phyloP scores from a whole-genome alignment of 116 monocot species.

The Trichopus zeylanicus region DNA sequence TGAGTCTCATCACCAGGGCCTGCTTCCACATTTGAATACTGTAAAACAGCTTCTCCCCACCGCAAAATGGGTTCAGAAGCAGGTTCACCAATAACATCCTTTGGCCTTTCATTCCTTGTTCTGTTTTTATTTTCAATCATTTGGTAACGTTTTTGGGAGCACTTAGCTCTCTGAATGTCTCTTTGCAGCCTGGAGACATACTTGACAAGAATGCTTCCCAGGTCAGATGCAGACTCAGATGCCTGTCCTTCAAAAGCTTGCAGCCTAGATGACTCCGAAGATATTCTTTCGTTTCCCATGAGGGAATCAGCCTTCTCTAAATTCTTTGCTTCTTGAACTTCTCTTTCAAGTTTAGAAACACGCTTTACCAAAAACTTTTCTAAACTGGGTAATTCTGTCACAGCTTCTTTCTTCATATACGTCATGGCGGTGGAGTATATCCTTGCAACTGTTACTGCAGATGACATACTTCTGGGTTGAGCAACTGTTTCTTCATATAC shows the following conservation, averaged over 20 bases:
- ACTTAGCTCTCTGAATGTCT: conserved; percentile 55
- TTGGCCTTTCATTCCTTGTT: neutral
- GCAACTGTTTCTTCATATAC: conserved; percentile 5
- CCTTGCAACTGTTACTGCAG: conserved; percentile 13
- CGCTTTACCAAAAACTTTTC: too few species aligned
- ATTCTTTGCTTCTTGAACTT: neutral
- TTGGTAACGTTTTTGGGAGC: conserved; percentile 10
- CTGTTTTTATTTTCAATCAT: conserved; percentile 2
- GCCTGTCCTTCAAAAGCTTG: neutral
- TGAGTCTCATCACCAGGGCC: too few species aligned
- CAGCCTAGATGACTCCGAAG: conserved; percentile 1
- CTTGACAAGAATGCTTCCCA: conserved; percentile 60
- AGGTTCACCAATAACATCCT: neutral
- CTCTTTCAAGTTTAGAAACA: too few species aligned
- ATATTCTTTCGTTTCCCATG: neutral
- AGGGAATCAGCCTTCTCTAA: neutral
- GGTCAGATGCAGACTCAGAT: conserved; percentile 13
- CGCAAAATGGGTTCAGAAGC: neutral
- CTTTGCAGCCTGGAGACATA: conserved; percentile 64
- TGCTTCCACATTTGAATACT: neutral
- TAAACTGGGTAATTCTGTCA: too few species aligned
- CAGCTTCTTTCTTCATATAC: neutral
- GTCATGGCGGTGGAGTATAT: conserved; percentile 17
- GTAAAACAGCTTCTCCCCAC: neutral
- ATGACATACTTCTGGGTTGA: neutral